A percentile compares a stretch with the other conserved stretches of the same genome.
Conservation (phyloP, 2,329 filamentous ascomycete genomes). For the Aspergillus phoenicis region DNA sequence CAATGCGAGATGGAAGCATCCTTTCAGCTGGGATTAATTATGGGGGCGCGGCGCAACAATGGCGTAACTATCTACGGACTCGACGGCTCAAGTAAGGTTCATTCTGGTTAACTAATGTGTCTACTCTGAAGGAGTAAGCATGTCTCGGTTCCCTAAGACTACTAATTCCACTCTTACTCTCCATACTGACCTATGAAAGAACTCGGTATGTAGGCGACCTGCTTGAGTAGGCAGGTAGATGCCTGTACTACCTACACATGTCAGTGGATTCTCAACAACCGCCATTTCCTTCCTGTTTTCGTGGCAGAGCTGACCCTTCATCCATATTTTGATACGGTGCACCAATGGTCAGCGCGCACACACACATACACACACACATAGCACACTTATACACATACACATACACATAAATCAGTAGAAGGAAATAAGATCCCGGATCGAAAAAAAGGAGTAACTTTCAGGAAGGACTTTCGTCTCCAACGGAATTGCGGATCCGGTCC, state of each 20-base stretch:
- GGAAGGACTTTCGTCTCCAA: slow-evolving; percentile 18
- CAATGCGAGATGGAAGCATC: neutral
- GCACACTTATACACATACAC: neutral
- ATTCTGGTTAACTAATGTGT: neutral
- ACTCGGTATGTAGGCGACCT: neutral
- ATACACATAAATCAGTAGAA: neutral
- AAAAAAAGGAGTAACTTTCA: neutral
- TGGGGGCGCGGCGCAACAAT: neutral
- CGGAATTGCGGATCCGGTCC: slow-evolving; percentile 40
- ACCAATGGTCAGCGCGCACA: neutral
- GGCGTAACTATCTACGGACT: neutral
- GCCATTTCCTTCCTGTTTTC: neutral
- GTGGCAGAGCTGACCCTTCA: neutral
- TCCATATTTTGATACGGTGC: no score
- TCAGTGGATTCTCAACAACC: neutral
- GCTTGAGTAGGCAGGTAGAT: neutral
- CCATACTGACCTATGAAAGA: neutral
- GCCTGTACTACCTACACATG: neutral
- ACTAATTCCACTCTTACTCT: neutral
- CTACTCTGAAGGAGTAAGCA: neutral
- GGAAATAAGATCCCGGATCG: neutral
- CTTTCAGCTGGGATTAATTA: neutral
- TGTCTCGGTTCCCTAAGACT: neutral
- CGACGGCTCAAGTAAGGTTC: neutral
- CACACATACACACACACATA: neutral